Evolutionary conservation across 2,329 filamentous ascomycete genomes (phyloP).

Genomic region (Cordyceps cateniannulata): DNA sequence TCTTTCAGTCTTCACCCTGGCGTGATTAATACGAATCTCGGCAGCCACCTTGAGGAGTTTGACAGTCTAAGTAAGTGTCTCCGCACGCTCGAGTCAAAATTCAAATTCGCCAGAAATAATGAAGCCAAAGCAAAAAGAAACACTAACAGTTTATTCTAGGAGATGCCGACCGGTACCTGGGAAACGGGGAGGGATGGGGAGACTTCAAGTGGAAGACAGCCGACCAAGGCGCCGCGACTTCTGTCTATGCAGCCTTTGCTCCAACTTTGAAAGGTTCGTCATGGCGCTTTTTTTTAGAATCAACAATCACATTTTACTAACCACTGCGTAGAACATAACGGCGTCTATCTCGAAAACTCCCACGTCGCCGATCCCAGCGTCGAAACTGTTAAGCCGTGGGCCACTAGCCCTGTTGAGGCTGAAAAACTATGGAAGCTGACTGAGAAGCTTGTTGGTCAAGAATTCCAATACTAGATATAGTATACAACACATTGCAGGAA

Average conservation of each 20-base stretch:
- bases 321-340: slow-evolving; percentile 22
- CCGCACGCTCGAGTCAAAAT: no score
- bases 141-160: slow-evolving; percentile 6
- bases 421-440: slow-evolving; percentile 39
- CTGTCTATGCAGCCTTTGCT: slow-evolving; percentile 32
- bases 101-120: no score
- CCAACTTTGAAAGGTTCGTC: slow-evolving; percentile 23
- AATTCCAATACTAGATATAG: slow-evolving; percentile 25
- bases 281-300: background rate
- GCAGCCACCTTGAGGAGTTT: background rate
- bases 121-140: no score
- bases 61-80: background rate
- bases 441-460: slow-evolving; percentile 38
- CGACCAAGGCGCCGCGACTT: slow-evolving; percentile 27
- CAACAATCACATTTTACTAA: slow-evolving; percentile 3
- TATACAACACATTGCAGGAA: background rate
- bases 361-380: slow-evolving; percentile 25
- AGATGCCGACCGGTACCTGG: slow-evolving; percentile 18
- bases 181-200: slow-evolving; percentile 20
- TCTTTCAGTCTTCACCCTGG: slow-evolving; percentile 24
- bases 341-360: slow-evolving; percentile 26
- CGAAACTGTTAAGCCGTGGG: slow-evolving; percentile 26
- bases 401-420: slow-evolving; percentile 27
- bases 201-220: slow-evolving; percentile 17
- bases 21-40: slow-evolving; percentile 11